Percentiles rank a stretch among this genome's conserved stretches.
These are phyloP conservation scores for Artomyces pyxidatus DNA, from an alignment of 768 basidiomycete species.

Conservation along the genomic window DNA sequence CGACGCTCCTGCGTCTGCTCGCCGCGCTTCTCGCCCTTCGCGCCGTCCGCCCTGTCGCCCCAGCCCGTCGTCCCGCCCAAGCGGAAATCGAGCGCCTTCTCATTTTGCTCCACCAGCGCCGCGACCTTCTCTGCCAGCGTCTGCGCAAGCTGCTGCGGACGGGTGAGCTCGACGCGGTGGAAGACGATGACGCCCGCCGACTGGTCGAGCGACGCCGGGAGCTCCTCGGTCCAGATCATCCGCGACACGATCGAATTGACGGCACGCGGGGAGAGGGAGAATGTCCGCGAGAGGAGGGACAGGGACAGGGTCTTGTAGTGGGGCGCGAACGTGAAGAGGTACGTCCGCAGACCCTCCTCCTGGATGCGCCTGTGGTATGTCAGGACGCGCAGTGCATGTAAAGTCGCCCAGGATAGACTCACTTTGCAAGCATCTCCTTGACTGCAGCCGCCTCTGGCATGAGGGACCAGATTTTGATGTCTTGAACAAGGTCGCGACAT, in stretches of 20 bases:
- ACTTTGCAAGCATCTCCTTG: conserved; percentile 95
- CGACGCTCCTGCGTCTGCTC: conserved; percentile 74
- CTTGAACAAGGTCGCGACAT: conserved; percentile 86
- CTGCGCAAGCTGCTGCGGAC: conserved; percentile 85
- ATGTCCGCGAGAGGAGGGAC: conserved; percentile 77
- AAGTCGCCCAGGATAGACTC: conserved; percentile 19
- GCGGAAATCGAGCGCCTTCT: conserved; percentile 81
- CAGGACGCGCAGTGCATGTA: neutral
- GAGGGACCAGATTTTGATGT: conserved; percentile 96
- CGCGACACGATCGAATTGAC: conserved; percentile 91
- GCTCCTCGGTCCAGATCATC: conserved; percentile 98
- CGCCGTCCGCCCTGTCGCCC: conserved; percentile 61
- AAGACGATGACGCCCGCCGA: conserved; percentile 86
- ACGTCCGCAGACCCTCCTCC: conserved; percentile 94
- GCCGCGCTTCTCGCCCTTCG: conserved; percentile 70
- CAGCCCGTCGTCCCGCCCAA: conserved; percentile 60
- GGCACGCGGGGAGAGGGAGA: conserved; percentile 69
- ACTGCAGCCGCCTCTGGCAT: conserved; percentile 85
- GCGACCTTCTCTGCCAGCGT: conserved; percentile 83
- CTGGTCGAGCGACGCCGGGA: conserved; percentile 89
- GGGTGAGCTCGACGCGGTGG: conserved; percentile 83
- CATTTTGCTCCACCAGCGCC: conserved; percentile 84
- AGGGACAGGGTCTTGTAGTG: conserved; percentile 91
- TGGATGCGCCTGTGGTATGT: conserved; percentile 76
- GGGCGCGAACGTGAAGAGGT: conserved; percentile 95